Conservation (phyloP, 768 basidiomycete genomes). For the Tylopilus intermedius region DNA sequence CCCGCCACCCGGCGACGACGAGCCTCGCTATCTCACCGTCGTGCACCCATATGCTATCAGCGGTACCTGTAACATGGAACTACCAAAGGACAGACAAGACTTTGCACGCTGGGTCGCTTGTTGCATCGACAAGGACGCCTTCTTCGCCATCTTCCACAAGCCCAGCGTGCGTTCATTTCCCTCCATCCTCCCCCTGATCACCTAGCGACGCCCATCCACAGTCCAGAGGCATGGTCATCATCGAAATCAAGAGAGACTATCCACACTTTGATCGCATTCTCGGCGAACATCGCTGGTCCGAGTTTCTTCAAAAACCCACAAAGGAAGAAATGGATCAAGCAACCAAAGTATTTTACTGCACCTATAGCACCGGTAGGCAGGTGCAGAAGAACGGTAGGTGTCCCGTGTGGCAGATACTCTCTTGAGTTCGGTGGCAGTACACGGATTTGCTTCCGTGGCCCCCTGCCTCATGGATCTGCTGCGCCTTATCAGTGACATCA, state of each 20-base stretch:
- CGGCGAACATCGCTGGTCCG: constrained; percentile 40
- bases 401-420: neutral
- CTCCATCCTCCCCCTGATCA: constrained; percentile 1
- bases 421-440: neutral
- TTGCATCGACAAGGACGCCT: constrained; percentile 30
- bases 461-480: neutral
- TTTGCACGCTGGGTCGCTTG: constrained; percentile 43
- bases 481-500: neutral
- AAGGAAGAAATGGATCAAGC: constrained; percentile 25
- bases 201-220: constrained; percentile 6
- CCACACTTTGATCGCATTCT: constrained; percentile 33
- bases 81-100: constrained; percentile 32
- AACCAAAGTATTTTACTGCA: constrained; percentile 39
- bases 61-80: constrained; percentile 38
- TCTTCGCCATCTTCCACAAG: constrained; percentile 42
- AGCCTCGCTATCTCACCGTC: constrained; percentile 42
- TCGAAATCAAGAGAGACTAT: constrained; percentile 36
- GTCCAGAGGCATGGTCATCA: constrained; percentile 43
- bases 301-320: constrained; percentile 33
- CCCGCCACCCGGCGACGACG: constrained; percentile 41
- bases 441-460: neutral
- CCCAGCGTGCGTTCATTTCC: constrained; percentile 34
- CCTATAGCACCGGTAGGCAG: constrained; percentile 32
- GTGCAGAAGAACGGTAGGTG: constrained; percentile 45
- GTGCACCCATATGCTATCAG: constrained; percentile 39